phyloP scores from a whole-genome alignment of 208 protist genomes.

The Crithidia sp. region DNA sequence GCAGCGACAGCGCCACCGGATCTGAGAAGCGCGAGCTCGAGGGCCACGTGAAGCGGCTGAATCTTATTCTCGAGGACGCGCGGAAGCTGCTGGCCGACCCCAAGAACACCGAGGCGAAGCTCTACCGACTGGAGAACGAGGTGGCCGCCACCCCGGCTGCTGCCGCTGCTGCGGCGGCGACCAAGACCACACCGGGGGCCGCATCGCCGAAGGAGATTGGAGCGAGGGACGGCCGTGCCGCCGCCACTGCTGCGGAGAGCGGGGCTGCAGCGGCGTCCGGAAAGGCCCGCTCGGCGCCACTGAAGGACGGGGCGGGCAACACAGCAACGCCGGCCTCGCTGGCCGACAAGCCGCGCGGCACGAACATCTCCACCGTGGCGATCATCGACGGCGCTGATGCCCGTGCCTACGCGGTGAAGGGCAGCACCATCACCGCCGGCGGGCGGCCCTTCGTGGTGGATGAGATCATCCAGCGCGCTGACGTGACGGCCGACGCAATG shows the following conservation, averaged over 20 bases:
- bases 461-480: slow-evolving; percentile 38
- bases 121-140: slow-evolving; percentile 40
- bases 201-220: not conserved
- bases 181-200: not conserved
- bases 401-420: slow-evolving; percentile 32
- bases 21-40: slow-evolving; percentile 33
- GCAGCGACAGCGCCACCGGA: slow-evolving; percentile 26
- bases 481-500: slow-evolving; percentile 23
- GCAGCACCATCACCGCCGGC: slow-evolving; percentile 26
- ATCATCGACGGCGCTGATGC: slow-evolving; percentile 31
- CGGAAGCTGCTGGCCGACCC: slow-evolving; percentile 50
- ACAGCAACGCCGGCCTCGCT: not conserved
- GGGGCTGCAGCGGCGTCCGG: not conserved
- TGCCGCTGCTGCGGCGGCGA: not conserved
- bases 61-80: slow-evolving; percentile 41
- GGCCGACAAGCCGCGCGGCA: slow-evolving; percentile 26
- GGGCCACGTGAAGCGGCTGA: slow-evolving; percentile 38
- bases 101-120: slow-evolving; percentile 33
- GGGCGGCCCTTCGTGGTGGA: slow-evolving; percentile 41
- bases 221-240: not conserved
- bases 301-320: not conserved
- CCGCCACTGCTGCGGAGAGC: not conserved
- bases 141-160: not conserved
- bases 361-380: slow-evolving; percentile 36
- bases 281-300: not conserved